A percentile compares a stretch with the other conserved stretches of the same genome.
Conservation (phyloP, 2,329 filamentous ascomycete species). For the Calcarisporium arbuscula region DNA sequence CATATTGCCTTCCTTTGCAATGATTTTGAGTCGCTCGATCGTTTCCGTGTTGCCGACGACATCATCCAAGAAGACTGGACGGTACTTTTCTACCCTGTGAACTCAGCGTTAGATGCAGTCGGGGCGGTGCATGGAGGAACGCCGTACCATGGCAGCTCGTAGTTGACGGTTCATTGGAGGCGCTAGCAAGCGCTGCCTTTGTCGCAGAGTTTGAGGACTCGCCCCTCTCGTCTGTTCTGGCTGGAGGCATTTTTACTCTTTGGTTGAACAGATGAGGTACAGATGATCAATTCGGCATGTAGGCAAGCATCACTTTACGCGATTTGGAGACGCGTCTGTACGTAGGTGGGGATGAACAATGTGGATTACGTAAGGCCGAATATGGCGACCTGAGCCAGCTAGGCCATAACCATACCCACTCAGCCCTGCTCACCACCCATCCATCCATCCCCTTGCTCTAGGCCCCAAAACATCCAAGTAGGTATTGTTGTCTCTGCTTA, state of each 20-base stretch:
- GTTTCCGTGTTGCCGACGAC: constrained; percentile 98
- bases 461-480: too few species aligned
- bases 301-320: constrained; percentile 28
- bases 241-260: constrained; percentile 38
- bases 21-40: constrained; percentile 94
- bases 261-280: background rate
- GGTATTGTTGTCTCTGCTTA: too few species aligned
- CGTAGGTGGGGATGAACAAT: too few species aligned
- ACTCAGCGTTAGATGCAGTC: constrained; percentile 13
- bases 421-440: too few species aligned
- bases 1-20: constrained; percentile 98
- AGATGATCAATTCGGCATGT: constrained; percentile 15
- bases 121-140: constrained; percentile 1
- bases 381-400: too few species aligned
- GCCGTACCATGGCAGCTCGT: constrained; percentile 72
- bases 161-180: constrained; percentile 48
- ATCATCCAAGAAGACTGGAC: constrained; percentile 90
- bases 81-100: constrained; percentile 93
- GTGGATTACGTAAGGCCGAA: too few species aligned
- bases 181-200: constrained; percentile 48
- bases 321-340: constrained; percentile 28
- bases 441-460: too few species aligned
- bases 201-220: constrained; percentile 56
- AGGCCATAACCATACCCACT: too few species aligned
- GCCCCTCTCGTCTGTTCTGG: constrained; percentile 45